These are phyloP conservation scores for Trichoderma gracile DNA, from an alignment of 2,329 filamentous ascomycete genomes.

Conservation along the genomic window DNA sequence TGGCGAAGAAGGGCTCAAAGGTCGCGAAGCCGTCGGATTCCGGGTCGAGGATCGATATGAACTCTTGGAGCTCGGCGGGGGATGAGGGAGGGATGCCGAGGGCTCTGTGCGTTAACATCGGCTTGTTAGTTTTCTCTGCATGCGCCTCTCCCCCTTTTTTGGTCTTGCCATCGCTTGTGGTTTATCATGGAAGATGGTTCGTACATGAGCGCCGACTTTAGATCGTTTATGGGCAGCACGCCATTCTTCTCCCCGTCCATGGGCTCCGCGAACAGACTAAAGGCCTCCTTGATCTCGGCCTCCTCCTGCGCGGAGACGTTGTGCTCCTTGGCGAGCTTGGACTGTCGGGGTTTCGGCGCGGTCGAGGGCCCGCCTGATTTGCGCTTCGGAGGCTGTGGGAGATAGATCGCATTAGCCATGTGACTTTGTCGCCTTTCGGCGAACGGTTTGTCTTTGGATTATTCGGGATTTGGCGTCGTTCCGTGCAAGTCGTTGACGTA, in stretches of 20 bases:
- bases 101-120: slow-evolving; percentile 69
- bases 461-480: too few relatives aligned
- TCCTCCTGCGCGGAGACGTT: slow-evolving; percentile 83
- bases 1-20: slow-evolving; percentile 80
- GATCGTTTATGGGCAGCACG: slow-evolving; percentile 66
- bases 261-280: slow-evolving; percentile 74
- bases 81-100: slow-evolving; percentile 70
- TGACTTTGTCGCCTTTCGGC: too few relatives aligned
- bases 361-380: slow-evolving; percentile 41
- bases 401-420: too few relatives aligned
- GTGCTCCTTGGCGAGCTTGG: slow-evolving; percentile 90
- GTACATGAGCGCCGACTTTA: slow-evolving; percentile 73
- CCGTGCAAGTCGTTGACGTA: too few relatives aligned
- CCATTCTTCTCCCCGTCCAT: slow-evolving; percentile 72
- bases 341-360: slow-evolving; percentile 57
- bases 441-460: too few relatives aligned
- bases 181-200: slow-evolving; percentile 32
- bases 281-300: slow-evolving; percentile 87
- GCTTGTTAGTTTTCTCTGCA: too few relatives aligned
- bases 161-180: too few relatives aligned
- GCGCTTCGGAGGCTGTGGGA: slow-evolving; percentile 55
- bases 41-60: slow-evolving; percentile 80
- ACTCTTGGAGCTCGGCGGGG: slow-evolving; percentile 69
- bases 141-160: too few relatives aligned
- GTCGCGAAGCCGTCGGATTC: slow-evolving; percentile 74